Conservation (phyloP, 2,329 filamentous ascomycete species). For the Magnaporthiopsis incrustans region DNA sequence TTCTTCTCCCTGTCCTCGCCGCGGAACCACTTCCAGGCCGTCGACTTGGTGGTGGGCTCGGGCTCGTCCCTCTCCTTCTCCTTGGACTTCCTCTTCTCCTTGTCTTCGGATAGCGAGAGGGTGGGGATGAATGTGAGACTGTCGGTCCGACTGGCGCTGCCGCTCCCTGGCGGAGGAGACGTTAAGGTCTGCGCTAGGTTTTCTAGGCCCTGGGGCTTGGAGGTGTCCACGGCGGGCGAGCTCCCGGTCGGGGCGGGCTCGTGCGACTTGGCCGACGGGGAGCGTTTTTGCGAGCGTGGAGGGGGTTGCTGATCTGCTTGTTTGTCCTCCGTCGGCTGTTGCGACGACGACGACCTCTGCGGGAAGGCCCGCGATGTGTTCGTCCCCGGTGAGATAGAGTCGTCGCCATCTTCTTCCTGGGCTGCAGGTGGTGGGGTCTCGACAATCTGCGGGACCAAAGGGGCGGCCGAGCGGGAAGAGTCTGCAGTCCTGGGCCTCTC, state of each 20-base stretch:
- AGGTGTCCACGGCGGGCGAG: neutral
- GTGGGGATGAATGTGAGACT: conserved; percentile 75
- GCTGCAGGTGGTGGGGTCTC: conserved; percentile 49
- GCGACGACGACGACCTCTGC: conserved; percentile 49
- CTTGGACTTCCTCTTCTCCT: conserved; percentile 58
- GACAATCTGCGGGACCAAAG: conserved; percentile 32
- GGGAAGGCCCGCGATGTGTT: conserved; percentile 33
- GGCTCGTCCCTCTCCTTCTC: conserved; percentile 43
- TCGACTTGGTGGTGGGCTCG: conserved; percentile 46
- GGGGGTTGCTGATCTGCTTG: conserved; percentile 18
- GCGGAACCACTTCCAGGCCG: conserved; percentile 31
- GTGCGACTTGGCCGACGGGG: conserved; percentile 10
- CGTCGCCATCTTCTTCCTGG: conserved; percentile 33
- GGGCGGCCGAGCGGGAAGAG: conserved; percentile 17
- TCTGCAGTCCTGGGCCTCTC: conserved; percentile 17
- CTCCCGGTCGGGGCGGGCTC: conserved; percentile 9
- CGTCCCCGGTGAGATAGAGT: conserved; percentile 14
- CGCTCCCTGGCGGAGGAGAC: conserved; percentile 62
- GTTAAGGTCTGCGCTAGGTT: conserved; percentile 55
- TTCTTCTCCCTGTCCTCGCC: conserved; percentile 48
- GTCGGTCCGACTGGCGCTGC: conserved; percentile 61
- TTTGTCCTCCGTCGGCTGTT: conserved; percentile 23
- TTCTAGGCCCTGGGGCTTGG: conserved; percentile 41
- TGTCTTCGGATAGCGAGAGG: conserved; percentile 55
- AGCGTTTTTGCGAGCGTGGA: conserved; percentile 23